phyloP scores from a whole-genome alignment of 257 asterid species.

The Fraxinus quadrangulata region DNA sequence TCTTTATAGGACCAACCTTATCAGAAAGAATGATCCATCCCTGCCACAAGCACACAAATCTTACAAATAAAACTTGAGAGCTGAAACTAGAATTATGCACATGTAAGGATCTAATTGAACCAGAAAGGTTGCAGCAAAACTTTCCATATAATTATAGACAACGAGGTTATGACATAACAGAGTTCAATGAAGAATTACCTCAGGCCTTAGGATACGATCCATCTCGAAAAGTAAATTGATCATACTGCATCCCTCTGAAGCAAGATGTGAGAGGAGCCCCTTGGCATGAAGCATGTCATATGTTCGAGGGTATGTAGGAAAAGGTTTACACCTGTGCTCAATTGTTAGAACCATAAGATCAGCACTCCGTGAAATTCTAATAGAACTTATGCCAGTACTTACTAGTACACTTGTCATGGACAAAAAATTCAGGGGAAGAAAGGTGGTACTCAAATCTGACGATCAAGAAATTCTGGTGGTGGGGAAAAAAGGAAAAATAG shows the following conservation, averaged over 20 bases:
- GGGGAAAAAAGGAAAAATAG: not conserved
- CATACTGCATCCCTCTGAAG: constrained; percentile 55
- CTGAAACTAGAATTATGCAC: not conserved
- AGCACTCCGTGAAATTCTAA: not conserved
- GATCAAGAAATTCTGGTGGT: not conserved
- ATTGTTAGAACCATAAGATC: constrained; percentile 1
- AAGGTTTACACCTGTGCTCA: constrained; percentile 82
- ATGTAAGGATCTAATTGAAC: not conserved
- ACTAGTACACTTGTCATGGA: not conserved
- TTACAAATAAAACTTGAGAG: constrained; percentile 14
- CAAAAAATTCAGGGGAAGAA: not conserved
- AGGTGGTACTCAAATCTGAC: not conserved
- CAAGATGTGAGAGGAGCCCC: constrained; percentile 67
- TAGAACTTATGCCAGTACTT: not conserved
- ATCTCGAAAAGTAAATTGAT: constrained; percentile 69
- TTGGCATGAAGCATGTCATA: constrained; percentile 89
- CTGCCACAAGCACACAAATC: constrained; percentile 40
- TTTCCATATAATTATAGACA: not conserved
- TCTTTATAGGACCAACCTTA: constrained; percentile 58
- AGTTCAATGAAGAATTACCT: constrained; percentile 48
- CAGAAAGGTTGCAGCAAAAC: not conserved
- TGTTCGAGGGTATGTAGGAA: constrained; percentile 94
- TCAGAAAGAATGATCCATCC: constrained; percentile 90
- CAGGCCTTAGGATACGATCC: constrained; percentile 94
- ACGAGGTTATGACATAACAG: not conserved